Evolutionary conservation across 176 grass and related monocot species (phyloP).

Genomic region (Avena atlantica): DNA sequence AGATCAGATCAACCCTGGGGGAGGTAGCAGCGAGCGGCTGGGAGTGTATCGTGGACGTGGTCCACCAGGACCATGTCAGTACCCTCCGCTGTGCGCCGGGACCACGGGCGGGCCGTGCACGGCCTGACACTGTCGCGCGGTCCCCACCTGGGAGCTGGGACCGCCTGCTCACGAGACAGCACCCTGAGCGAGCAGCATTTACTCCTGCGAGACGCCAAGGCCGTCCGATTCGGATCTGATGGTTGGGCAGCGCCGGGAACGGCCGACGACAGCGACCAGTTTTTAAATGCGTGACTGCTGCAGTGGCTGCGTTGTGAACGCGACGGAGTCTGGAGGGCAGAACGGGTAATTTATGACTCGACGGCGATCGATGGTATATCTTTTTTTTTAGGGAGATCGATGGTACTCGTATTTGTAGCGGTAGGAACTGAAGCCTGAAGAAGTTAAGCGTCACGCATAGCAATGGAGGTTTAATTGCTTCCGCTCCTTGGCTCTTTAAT

Average conservation of each 20-base stretch:
- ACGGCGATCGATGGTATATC: conserved; percentile 24
- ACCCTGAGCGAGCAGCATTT: conserved; percentile 36
- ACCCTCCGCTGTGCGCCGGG: neutral
- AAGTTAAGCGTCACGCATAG: conserved; percentile 32
- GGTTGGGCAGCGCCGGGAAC: neutral
- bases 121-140: conserved; percentile 32
- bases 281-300: conserved; percentile 36
- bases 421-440: conserved; percentile 32
- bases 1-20: conserved; percentile 50
- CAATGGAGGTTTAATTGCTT: conserved; percentile 51
- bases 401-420: neutral
- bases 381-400: too few species aligned
- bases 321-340: neutral
- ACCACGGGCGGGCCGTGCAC: conserved; percentile 11
- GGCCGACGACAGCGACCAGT: conserved; percentile 5
- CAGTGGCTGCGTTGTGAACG: conserved; percentile 4
- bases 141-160: conserved; percentile 18
- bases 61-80: conserved; percentile 40
- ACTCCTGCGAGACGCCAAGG: fast-evolving
- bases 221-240: conserved; percentile 26
- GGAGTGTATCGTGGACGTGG: conserved; percentile 28
- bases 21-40: neutral
- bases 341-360: neutral
- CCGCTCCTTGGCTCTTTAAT: conserved; percentile 55
- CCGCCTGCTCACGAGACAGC: conserved; percentile 40